These are phyloP conservation scores for Discostella pseudostelligera DNA, from an alignment of 108 stramenopile species.

Conservation along the genomic window DNA sequence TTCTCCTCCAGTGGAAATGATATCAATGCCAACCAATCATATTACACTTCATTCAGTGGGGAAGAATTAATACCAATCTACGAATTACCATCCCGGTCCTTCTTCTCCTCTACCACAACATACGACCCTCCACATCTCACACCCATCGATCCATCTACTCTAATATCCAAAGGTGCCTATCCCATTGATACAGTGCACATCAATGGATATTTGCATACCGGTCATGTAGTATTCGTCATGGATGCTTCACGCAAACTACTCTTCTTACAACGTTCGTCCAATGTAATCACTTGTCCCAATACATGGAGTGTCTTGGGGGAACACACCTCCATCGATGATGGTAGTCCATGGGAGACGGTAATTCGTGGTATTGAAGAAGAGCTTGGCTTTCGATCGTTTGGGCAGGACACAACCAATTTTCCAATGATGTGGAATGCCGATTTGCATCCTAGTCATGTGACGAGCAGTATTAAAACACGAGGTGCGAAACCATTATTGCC, in stretches of 20 bases:
- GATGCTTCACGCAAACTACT: conserved; percentile 26
- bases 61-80: conserved; percentile 14
- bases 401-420: too few species aligned
- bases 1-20: too few species aligned
- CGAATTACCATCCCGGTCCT: not conserved
- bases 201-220: conserved; percentile 33
- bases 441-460: too few species aligned
- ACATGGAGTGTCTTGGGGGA: conserved; percentile 52
- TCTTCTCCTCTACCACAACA: not conserved
- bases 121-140: conserved; percentile 34
- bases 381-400: conserved; percentile 19
- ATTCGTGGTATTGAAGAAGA: conserved; percentile 42
- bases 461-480: too few species aligned
- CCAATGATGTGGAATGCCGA: too few species aligned
- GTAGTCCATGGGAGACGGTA: conserved; percentile 16
- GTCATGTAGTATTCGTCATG: conserved; percentile 32
- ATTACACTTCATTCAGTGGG: not conserved
- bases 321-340: conserved; percentile 21
- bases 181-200: conserved; percentile 43
- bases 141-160: conserved; percentile 40
- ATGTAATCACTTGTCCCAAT: conserved; percentile 43
- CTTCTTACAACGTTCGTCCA: conserved; percentile 35
- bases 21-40: too few species aligned
- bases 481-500: not conserved
- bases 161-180: conserved; percentile 6